Evolutionary conservation across 805 yeast species (phyloP), one percentile per base, ranked within the genome.

Genomic region (Saturnispora hagleri): DNA sequence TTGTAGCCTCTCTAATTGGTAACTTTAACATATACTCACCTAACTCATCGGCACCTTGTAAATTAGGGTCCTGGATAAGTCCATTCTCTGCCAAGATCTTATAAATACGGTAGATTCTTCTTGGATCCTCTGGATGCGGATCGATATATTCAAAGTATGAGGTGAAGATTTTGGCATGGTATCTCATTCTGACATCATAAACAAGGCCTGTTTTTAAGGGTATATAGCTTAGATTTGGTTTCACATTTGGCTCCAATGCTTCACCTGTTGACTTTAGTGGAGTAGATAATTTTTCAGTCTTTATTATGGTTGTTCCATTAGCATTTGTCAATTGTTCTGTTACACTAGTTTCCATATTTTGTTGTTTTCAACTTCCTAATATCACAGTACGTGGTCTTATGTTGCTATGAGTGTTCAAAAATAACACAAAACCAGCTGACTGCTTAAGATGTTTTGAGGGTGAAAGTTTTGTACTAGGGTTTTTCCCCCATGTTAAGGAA

Each of bases 41-140:
- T 52, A 91, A 81, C 31, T 86, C 82, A 48, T 83, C 86, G 6
- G 71, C 66, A 12, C 87, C 90, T 2, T 85, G 77, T 47, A 89
- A 71, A 9, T 85, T 76, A 15, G 88, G 84, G 63, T 91, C 97
- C 36, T 72, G 77, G 51, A 93, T 84, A 15, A 93, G 73, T 0
- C 99, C 99, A 38, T 93, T 89, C 63, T 93, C 97, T 0, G 97
- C 97, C 43, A 93, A 75, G 42, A 86, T 85, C 69, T 93, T 89
- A 71, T 93, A 93, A 46, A 93, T 87, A 52, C 98, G 77, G 69
- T 90, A 93, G 36, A 91, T 90, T 59, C 99, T 80, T 56, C 99
- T 77, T 10, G 99, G 99, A 64, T 93, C 99, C 66, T 93, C 99
- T 4, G 99, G 99, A 65, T 93, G 99, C 2, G 98, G 99, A 64